phyloP scores from a whole-genome alignment of 2,329 filamentous ascomycete species.

The Talaromyces sp. region DNA sequence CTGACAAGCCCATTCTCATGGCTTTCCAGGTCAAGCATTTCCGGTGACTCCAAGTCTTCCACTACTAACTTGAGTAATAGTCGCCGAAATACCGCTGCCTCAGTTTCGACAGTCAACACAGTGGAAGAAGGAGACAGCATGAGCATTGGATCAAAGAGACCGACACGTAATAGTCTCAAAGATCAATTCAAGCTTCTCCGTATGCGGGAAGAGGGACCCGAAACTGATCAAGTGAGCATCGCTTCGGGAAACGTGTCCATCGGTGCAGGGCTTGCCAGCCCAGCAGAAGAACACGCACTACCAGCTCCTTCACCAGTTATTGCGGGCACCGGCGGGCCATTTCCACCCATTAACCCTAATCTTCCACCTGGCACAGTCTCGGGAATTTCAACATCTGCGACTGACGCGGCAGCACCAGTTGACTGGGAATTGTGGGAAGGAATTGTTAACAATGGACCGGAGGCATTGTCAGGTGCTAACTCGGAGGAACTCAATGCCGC shows the following conservation, averaged over 20 bases:
- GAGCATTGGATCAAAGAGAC: conserved; percentile 45
- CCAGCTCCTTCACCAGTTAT: conserved; percentile 25
- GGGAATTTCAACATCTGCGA: conserved; percentile 68
- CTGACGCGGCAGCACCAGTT: conserved; percentile 66
- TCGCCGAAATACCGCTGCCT: conserved; percentile 74
- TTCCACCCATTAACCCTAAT: conserved; percentile 63
- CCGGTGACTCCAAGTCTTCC: conserved; percentile 55
- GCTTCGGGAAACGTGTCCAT: conserved; percentile 42
- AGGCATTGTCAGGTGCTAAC: conserved; percentile 81
- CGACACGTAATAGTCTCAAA: conserved; percentile 62
- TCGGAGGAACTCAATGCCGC: conserved; percentile 85
- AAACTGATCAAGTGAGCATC: conserved; percentile 55
- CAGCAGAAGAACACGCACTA: conserved; percentile 46
- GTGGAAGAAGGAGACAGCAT: conserved; percentile 64
- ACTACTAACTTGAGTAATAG: conserved; percentile 48
- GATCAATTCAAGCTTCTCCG: conserved; percentile 76
- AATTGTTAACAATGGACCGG: conserved; percentile 89
- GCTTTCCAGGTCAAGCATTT: conserved; percentile 63
- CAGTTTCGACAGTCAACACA: conserved; percentile 72
- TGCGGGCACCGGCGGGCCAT: conserved; percentile 24
- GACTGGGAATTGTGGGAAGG: conserved; percentile 99
- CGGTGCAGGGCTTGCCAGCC: conserved; percentile 46
- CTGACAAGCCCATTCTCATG: conserved; percentile 85
- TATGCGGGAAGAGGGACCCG: conserved; percentile 67
- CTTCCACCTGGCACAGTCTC: conserved; percentile 82